Percentiles rank a stretch among this genome's conserved stretches.
These are phyloP conservation scores for Naematelia aurantialba DNA, from an alignment of 768 basidiomycete genomes.

Conservation along the genomic window DNA sequence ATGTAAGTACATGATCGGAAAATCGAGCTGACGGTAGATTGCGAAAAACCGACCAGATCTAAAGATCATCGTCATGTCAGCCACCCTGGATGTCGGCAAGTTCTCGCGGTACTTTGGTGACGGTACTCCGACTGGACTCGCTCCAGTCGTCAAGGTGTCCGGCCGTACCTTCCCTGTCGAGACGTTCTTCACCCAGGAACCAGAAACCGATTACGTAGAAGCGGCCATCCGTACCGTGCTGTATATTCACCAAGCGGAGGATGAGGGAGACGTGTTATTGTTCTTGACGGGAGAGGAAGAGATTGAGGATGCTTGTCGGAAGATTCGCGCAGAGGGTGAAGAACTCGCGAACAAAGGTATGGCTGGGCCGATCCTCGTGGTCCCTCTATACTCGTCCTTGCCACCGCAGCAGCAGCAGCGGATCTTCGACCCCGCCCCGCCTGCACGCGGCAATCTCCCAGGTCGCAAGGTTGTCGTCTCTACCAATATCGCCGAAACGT, in stretches of 20 bases:
- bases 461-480: constrained; percentile 92
- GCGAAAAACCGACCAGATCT: constrained; percentile 77
- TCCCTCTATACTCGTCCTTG: constrained; percentile 91
- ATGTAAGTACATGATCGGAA: constrained; percentile 43
- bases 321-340: constrained; percentile 87
- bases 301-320: constrained; percentile 92
- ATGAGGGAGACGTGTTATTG: constrained; percentile 83
- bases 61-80: constrained; percentile 97
- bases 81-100: constrained; percentile 92
- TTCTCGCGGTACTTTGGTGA: constrained; percentile 87
- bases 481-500: constrained; percentile 97
- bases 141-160: constrained; percentile 84
- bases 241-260: constrained; percentile 95
- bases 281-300: constrained; percentile 99
- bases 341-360: constrained; percentile 61
- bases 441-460: constrained; percentile 61
- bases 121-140: constrained; percentile 54
- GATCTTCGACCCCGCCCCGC: constrained; percentile 87
- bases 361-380: constrained; percentile 81
- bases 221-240: constrained; percentile 92
- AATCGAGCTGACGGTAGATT: constrained; percentile 49
- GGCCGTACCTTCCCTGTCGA: constrained; percentile 81
- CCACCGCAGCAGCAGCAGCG: constrained; percentile 92
- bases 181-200: constrained; percentile 63
- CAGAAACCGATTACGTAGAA: constrained; percentile 93